Percentiles rank a stretch among this genome's conserved stretches.
phyloP scores from a whole-genome alignment of 495 filamentous ascomycete species.

The Bryoglossum gracile region DNA sequence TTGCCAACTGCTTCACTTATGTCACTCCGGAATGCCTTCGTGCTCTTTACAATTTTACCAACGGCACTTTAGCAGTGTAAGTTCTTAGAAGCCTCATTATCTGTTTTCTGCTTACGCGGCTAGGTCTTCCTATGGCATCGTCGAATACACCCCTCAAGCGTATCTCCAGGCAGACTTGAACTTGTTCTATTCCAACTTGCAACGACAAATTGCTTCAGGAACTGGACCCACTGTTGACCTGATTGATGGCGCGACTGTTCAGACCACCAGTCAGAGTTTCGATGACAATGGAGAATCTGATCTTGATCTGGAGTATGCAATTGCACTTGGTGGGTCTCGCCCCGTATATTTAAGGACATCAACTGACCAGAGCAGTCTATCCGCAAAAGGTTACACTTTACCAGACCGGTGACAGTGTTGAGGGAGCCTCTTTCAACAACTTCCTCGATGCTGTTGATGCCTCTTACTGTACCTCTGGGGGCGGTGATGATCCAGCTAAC shows the following conservation, averaged over 20 bases:
- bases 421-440: slow-evolving; percentile 20
- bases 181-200: slow-evolving; percentile 18
- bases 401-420: slow-evolving; percentile 15
- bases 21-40: slow-evolving; percentile 22
- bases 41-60: slow-evolving; percentile 17
- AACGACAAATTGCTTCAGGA: slow-evolving; percentile 17
- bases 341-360: no score
- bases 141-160: slow-evolving; percentile 21
- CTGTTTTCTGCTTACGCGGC: neutral
- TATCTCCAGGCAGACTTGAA: slow-evolving; percentile 18
- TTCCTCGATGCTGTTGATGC: slow-evolving; percentile 22
- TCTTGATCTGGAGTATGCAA: slow-evolving; percentile 22
- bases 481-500: slow-evolving; percentile 13
- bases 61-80: slow-evolving; percentile 15
- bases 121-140: slow-evolving; percentile 21
- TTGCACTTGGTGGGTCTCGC: slow-evolving; percentile 13
- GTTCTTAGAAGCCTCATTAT: neutral
- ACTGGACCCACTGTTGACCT: slow-evolving; percentile 13
- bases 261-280: slow-evolving; percentile 11
- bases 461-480: slow-evolving; percentile 18
- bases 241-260: slow-evolving; percentile 18
- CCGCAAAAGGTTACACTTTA: slow-evolving; percentile 22
- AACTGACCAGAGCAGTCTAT: slow-evolving; percentile 7
- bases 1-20: slow-evolving; percentile 19
- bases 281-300: slow-evolving; percentile 21